Conservation (phyloP, 2,329 filamentous ascomycete species). For the Leptoxyphium fumago region DNA sequence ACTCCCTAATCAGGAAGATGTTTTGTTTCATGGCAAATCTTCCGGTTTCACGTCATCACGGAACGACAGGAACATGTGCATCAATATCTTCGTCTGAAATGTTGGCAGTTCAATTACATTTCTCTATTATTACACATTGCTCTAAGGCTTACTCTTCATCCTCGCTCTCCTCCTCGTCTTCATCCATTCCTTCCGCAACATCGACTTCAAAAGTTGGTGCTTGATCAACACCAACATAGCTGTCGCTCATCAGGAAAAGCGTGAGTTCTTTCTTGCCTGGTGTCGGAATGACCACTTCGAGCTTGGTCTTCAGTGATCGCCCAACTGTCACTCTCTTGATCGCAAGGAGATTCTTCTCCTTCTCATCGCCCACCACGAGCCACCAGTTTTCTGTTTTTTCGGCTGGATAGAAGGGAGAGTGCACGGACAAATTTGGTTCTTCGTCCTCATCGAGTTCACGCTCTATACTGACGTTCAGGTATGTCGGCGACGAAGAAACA, state of each 20-base stretch:
- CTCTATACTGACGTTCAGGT: constrained; percentile 70
- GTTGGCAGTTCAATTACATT: background rate
- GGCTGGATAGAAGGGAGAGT: constrained; percentile 84
- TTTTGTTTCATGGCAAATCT: no score
- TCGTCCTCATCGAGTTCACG: constrained; percentile 62
- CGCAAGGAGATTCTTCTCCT: constrained; percentile 69
- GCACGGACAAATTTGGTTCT: constrained; percentile 68
- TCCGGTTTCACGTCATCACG: no score
- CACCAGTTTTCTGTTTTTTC: constrained; percentile 98
- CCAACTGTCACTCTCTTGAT: constrained; percentile 91
- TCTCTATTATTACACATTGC: background rate
- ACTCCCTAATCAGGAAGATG: no score
- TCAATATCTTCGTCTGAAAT: no score
- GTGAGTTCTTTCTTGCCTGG: constrained; percentile 78
- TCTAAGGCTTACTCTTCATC: constrained; percentile 24
- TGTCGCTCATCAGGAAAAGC: constrained; percentile 91
- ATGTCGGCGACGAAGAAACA: constrained; percentile 63
- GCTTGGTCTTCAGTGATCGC: constrained; percentile 56
- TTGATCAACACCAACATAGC: constrained; percentile 93
- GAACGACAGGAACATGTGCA: no score
- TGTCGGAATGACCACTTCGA: constrained; percentile 79
- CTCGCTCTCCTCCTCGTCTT: constrained; percentile 80
- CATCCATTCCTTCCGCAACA: constrained; percentile 86
- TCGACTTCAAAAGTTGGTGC: constrained; percentile 76
- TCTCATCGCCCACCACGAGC: constrained; percentile 89